Percentiles rank a stretch among this genome's conserved stretches.
Conservation (phyloP, 2,329 filamentous ascomycete genomes). For the Canariomyces notabilis region DNA sequence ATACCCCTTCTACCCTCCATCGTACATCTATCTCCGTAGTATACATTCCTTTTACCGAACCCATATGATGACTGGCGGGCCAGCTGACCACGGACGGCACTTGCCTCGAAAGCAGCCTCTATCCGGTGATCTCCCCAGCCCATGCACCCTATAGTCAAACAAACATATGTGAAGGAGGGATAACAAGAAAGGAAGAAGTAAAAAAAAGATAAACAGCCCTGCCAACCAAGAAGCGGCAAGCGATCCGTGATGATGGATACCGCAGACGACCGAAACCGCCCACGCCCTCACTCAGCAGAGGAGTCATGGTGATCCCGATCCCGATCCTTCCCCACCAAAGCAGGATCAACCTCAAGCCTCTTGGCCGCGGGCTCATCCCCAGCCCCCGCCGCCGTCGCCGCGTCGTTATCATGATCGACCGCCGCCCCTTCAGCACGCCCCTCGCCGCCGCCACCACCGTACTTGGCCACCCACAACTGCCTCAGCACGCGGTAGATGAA, state of each 20-base stretch:
- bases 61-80: no score
- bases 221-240: conserved; percentile 1
- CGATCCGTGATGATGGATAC: no score
- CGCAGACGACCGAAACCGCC: not conserved
- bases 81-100: no score
- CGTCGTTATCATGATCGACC: conserved; percentile 4
- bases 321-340: conserved; percentile 30
- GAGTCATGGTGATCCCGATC: no score
- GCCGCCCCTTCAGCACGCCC: conserved; percentile 21
- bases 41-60: no score
- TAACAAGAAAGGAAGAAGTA: not conserved
- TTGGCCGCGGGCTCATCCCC: conserved; percentile 43
- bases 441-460: conserved; percentile 35
- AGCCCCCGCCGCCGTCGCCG: not conserved
- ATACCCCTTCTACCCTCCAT: not conserved
- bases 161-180: not conserved
- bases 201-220: not conserved
- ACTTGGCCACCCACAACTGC: conserved; percentile 66
- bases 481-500: conserved; percentile 87
- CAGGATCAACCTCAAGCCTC: conserved; percentile 47
- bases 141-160: not conserved
- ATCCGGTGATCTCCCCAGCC: no score
- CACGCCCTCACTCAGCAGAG: not conserved
- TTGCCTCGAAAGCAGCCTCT: no score
- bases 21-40: no score